Evolutionary conservation across 768 basidiomycete genomes (phyloP).

Genomic region (Chalciporus chontae): DNA sequence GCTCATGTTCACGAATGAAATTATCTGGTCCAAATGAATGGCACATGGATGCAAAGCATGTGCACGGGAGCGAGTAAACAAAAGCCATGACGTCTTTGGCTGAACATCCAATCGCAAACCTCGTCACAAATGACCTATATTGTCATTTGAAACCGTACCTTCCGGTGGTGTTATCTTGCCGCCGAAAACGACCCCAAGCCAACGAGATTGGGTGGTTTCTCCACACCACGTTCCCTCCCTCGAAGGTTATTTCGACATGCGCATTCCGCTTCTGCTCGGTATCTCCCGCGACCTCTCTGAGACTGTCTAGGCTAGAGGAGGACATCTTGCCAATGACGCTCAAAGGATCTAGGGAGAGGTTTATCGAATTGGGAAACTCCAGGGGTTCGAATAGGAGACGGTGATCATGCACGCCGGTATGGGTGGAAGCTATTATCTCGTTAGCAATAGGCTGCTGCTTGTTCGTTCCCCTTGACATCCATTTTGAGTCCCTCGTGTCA

Average conservation of each 20-base stretch:
- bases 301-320: conserved; percentile 16
- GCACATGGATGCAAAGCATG: conserved; percentile 21
- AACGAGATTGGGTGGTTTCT: conserved; percentile 14
- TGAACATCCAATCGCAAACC: conserved; percentile 7
- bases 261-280: conserved; percentile 11
- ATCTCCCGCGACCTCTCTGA: conserved; percentile 17
- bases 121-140: neutral
- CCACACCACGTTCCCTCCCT: conserved; percentile 32
- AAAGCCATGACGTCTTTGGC: conserved; percentile 15
- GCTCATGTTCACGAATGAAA: neutral
- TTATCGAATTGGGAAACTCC: conserved; percentile 19
- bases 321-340: conserved; percentile 3
- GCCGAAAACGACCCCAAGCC: conserved; percentile 4
- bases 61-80: conserved; percentile 14
- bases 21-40: conserved; percentile 14
- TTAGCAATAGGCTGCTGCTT: conserved; percentile 7
- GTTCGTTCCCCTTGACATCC: conserved; percentile 13
- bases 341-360: conserved; percentile 12
- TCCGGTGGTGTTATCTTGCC: conserved; percentile 19
- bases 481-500: conserved; percentile 22
- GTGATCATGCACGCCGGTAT: neutral
- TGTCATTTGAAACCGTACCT: conserved; percentile 21
- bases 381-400: conserved; percentile 5
- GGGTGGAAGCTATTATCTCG: conserved; percentile 13
- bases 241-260: conserved; percentile 25